Conservation (phyloP, 345 rosid genomes). For the Salix suchowensis region DNA sequence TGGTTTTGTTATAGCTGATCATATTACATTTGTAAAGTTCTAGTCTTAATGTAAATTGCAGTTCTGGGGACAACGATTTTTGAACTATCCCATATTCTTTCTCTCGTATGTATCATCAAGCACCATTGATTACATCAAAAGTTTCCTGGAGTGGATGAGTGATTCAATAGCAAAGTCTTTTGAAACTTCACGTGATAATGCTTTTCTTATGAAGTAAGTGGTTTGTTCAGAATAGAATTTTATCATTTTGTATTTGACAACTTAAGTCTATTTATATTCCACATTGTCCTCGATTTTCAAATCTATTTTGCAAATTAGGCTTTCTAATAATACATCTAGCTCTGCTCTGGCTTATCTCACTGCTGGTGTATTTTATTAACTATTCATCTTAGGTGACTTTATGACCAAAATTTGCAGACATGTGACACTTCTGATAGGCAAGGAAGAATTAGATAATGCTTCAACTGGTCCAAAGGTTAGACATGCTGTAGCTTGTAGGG, state of each 20-base stretch:
- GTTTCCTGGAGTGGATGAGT: conserved; percentile 99
- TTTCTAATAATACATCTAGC: no score
- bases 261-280: neutral
- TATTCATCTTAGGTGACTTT: neutral
- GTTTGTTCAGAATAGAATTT: neutral
- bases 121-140: conserved; percentile 92
- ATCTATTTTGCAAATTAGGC: conserved; percentile 1
- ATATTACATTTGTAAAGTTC: conserved; percentile 15
- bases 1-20: conserved; percentile 9
- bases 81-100: conserved; percentile 77
- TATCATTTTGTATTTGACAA: neutral
- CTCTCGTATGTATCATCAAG: conserved; percentile 88
- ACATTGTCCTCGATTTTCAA: neutral
- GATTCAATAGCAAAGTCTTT: conserved; percentile 94
- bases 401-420: conserved; percentile 50
- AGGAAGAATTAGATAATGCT: conserved; percentile 78
- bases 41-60: conserved; percentile 40
- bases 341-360: no score
- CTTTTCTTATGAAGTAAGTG: conserved; percentile 79
- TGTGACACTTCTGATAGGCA: conserved; percentile 72
- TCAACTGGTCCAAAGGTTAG: conserved; percentile 93
- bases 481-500: neutral
- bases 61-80: conserved; percentile 64
- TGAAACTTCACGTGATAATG: conserved; percentile 95
- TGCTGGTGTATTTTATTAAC: no score